These are phyloP conservation scores for Fusarium luffae DNA, from an alignment of 2,329 filamentous ascomycete genomes.

Conservation along the genomic window DNA sequence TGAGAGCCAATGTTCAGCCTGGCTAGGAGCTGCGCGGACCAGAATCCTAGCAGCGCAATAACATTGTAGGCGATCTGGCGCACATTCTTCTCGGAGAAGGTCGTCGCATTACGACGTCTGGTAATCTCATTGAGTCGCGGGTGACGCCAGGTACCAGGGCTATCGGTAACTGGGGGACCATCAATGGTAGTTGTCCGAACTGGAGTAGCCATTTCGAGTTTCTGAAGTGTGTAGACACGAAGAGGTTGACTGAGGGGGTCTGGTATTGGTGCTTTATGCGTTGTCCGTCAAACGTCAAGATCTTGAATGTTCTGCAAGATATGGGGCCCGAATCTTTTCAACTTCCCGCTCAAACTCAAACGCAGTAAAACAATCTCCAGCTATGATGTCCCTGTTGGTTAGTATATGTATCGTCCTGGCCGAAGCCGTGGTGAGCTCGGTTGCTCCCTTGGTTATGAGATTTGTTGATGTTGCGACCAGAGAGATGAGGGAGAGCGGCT, in stretches of 20 bases:
- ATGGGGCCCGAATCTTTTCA: neutral
- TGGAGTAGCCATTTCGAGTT: constrained; percentile 47
- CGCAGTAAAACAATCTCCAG: neutral
- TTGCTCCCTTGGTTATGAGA: constrained; percentile 44
- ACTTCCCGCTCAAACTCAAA: neutral
- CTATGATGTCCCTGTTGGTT: constrained; percentile 41
- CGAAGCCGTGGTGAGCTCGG: constrained; percentile 48
- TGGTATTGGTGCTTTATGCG: neutral
- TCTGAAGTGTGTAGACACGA: neutral
- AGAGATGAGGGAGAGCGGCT: constrained; percentile 31
- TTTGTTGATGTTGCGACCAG: constrained; percentile 49
- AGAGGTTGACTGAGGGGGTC: neutral
- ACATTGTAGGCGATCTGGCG: constrained; percentile 76
- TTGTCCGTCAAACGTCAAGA: constrained; percentile 8
- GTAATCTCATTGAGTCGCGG: constrained; percentile 90
- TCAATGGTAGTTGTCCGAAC: constrained; percentile 55
- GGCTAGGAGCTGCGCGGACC: constrained; percentile 51
- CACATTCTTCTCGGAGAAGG: constrained; percentile 82
- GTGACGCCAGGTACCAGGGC: constrained; percentile 88
- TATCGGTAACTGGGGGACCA: constrained; percentile 58
- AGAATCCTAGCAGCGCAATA: constrained; percentile 56
- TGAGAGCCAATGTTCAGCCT: constrained; percentile 52
- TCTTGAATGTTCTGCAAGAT: constrained; percentile 13
- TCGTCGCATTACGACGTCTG: constrained; percentile 79
- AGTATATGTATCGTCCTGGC: constrained; percentile 47